These are phyloP conservation scores for Trichoderma sp. DNA, from an alignment of 2,329 filamentous ascomycete genomes.

Conservation along the genomic window DNA sequence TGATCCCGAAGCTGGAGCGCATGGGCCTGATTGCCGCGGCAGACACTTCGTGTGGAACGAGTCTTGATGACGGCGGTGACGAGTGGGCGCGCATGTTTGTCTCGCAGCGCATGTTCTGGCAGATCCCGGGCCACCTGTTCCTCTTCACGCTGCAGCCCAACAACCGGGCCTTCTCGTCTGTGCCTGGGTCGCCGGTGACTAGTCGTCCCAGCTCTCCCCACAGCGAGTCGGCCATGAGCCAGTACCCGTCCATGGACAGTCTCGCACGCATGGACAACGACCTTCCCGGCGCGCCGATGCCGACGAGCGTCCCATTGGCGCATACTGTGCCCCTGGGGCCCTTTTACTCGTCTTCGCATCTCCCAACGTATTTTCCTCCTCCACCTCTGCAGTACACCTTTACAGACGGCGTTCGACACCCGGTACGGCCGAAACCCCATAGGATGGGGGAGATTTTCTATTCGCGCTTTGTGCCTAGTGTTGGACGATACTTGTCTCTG, in stretches of 20 bases:
- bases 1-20: constrained; percentile 87
- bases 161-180: constrained; percentile 40
- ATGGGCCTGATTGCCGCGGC: constrained; percentile 84
- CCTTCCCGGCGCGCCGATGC: constrained; percentile 45
- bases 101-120: constrained; percentile 84
- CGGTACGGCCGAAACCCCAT: constrained; percentile 83
- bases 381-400: constrained; percentile 79
- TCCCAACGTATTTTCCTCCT: constrained; percentile 90
- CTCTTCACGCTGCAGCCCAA: constrained; percentile 79
- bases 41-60: constrained; percentile 73
- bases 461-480: constrained; percentile 79
- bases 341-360: constrained; percentile 79
- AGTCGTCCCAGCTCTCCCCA: constrained; percentile 60
- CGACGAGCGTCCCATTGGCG: constrained; percentile 41
- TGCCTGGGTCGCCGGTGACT: constrained; percentile 55
- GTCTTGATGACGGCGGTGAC: constrained; percentile 62
- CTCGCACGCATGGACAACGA: constrained; percentile 41
- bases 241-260: constrained; percentile 34
- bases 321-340: constrained; percentile 61
- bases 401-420: constrained; percentile 80
- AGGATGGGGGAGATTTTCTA: constrained; percentile 93
- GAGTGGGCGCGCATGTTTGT: constrained; percentile 84
- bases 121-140: constrained; percentile 83
- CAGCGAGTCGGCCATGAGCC: constrained; percentile 37
- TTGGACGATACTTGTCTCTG: constrained; percentile 85